A percentile compares a stretch with the other conserved stretches of the same genome.
phyloP scores from a whole-genome alignment of 148 eudicot genomes.

The Vaccinium darrowii region DNA sequence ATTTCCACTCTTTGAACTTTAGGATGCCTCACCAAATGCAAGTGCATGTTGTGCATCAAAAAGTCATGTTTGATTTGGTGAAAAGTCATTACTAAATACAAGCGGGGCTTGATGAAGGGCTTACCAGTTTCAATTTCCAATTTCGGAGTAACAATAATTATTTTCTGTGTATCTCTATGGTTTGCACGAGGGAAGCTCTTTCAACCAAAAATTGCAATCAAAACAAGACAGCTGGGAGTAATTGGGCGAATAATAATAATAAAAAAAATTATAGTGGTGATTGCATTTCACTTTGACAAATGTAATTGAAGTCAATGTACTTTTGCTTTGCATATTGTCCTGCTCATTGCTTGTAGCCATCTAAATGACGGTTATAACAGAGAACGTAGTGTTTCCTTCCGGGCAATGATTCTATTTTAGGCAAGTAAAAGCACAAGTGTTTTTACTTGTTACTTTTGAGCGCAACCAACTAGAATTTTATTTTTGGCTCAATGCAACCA shows the following conservation, averaged over 20 bases:
- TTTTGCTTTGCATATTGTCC: neutral
- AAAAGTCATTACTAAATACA: neutral
- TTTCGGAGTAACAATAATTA: neutral
- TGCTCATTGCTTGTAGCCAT: neutral
- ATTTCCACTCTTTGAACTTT: too few species aligned
- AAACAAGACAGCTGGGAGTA: neutral
- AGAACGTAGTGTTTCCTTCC: neutral
- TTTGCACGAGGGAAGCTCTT: neutral
- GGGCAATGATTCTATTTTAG: neutral
- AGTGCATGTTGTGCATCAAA: neutral
- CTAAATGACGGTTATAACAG: neutral
- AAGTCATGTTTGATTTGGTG: conserved; percentile 1
- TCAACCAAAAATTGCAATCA: neutral
- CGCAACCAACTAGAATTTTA: neutral
- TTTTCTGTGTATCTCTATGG: neutral
- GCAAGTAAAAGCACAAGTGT: neutral
- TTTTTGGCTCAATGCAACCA: neutral
- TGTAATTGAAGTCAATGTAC: neutral
- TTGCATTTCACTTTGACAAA: neutral
- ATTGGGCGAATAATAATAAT: neutral
- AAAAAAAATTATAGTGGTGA: neutral
- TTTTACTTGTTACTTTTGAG: neutral
- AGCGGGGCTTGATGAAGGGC: neutral
- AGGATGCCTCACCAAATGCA: neutral
- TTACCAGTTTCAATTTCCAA: conserved; percentile 3